phyloP scores from a whole-genome alignment of 2,329 filamentous ascomycete genomes.

The Arachnopeziza araneosa region DNA sequence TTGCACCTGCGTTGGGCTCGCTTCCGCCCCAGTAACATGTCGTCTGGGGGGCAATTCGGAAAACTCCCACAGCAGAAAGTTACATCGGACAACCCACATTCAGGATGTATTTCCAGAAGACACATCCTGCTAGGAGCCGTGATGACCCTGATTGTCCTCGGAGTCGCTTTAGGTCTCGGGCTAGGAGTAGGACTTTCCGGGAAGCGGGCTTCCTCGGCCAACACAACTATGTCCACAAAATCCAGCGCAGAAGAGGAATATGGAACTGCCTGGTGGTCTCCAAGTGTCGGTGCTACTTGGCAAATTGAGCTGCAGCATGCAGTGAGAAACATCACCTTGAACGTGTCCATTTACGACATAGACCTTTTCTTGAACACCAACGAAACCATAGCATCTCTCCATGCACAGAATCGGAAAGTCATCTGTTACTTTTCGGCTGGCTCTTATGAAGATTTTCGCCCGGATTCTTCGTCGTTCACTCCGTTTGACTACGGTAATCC shows the following conservation, averaged over 20 bases:
- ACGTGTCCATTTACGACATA: constrained; percentile 32
- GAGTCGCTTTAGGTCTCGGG: background rate
- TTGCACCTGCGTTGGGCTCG: background rate
- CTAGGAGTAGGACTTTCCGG: background rate
- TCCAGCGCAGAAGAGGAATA: background rate
- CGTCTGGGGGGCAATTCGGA: background rate
- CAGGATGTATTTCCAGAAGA: background rate
- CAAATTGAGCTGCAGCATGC: constrained; percentile 6
- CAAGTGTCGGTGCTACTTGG: constrained; percentile 3
- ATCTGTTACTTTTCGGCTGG: constrained; percentile 74
- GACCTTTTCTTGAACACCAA: constrained; percentile 40
- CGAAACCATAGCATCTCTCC: constrained; percentile 41
- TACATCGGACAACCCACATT: background rate
- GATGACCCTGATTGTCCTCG: background rate
- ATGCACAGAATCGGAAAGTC: constrained; percentile 49
- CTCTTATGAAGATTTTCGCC: constrained; percentile 57
- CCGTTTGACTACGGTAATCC: constrained; percentile 48
- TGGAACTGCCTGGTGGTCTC: background rate
- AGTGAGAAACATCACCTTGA: constrained; percentile 20
- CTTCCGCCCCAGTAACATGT: background rate
- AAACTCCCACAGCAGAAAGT: background rate
- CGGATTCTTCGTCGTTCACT: constrained; percentile 48
- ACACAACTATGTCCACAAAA: background rate
- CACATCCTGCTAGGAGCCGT: background rate
- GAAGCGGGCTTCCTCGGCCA: background rate